These are phyloP conservation scores for Daldinia caldariorum DNA, from an alignment of 495 filamentous ascomycete species.

Conservation along the genomic window DNA sequence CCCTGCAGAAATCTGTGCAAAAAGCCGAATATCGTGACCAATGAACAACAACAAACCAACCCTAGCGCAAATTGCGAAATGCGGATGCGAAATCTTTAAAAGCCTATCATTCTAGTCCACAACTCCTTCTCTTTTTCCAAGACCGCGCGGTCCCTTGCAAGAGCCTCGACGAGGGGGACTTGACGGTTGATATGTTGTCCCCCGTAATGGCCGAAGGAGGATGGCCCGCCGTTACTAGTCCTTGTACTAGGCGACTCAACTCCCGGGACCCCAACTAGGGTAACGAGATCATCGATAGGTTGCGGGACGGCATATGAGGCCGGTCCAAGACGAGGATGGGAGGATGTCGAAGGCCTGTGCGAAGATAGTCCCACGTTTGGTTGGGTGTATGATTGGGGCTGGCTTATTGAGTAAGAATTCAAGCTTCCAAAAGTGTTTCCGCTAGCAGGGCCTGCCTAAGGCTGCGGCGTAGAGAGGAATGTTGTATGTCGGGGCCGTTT, in stretches of 20 bases:
- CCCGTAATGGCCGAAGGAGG: not conserved
- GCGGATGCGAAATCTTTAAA: conserved; percentile 1
- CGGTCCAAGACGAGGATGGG: not conserved
- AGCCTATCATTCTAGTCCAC: conserved; percentile 29
- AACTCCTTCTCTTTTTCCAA: conserved; percentile 23
- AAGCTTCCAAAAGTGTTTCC: conserved; percentile 2
- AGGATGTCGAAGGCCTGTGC: not conserved
- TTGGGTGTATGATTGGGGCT: not conserved
- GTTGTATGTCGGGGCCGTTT: conserved; percentile 14
- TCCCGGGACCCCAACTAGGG: conserved; percentile 16
- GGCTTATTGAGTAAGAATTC: not conserved
- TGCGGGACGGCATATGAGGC: not conserved
- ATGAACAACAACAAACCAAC: not conserved
- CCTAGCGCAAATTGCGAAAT: not conserved
- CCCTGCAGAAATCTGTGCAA: not conserved
- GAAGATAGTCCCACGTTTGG: not conserved
- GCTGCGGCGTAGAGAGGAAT: conserved; percentile 33
- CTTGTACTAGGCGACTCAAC: not conserved
- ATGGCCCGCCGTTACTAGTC: not conserved
- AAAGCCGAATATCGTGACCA: not conserved
- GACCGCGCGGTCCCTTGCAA: conserved; percentile 4
- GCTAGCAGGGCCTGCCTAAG: conserved; percentile 30
- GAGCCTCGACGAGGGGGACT: not conserved
- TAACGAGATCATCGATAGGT: conserved; percentile 14
- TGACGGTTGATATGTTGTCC: not conserved